Evolutionary conservation across 169 alveolate genomes (phyloP).

Genomic region (Cryptosporidium xiaoi): DNA sequence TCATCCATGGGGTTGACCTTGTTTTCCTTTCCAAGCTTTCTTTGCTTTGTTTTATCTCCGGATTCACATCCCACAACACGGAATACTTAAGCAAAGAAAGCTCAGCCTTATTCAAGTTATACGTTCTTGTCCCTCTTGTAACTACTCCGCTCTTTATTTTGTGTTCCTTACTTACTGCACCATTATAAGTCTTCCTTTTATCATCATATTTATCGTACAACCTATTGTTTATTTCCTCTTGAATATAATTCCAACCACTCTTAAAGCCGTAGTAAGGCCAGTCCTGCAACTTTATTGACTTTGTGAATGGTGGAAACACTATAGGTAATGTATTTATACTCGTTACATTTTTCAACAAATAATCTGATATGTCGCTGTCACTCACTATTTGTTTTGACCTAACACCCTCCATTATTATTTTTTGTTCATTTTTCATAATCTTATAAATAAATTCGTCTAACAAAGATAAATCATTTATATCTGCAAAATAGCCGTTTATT

Average conservation of each 20-base stretch:
- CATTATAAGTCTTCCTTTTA: background rate
- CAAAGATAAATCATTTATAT: constrained; percentile 23
- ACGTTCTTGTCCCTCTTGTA: background rate
- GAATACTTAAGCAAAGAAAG: constrained; percentile 26
- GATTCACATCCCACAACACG: constrained; percentile 49
- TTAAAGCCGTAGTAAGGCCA: constrained; percentile 65
- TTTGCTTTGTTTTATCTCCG: constrained; percentile 20
- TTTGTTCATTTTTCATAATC: constrained; percentile 45
- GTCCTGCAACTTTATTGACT: constrained; percentile 42
- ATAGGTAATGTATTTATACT: constrained; percentile 21
- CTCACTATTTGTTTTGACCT: background rate
- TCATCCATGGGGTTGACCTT: constrained; percentile 44
- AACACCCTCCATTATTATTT: constrained; percentile 39
- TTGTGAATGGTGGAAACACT: constrained; percentile 71
- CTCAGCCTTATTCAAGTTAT: background rate
- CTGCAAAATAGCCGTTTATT: constrained; percentile 51
- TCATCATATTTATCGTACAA: constrained; percentile 24
- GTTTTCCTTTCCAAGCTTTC: constrained; percentile 34
- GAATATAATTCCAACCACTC: constrained; percentile 37
- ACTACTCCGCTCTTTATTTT: background rate
- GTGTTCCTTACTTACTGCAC: background rate
- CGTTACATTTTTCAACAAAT: constrained; percentile 14
- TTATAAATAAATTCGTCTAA: constrained; percentile 31
- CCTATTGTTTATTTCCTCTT: constrained; percentile 3
- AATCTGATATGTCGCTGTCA: constrained; percentile 30